Conservation (phyloP, 345 rosid species). For the Brassica carinata region DNA sequence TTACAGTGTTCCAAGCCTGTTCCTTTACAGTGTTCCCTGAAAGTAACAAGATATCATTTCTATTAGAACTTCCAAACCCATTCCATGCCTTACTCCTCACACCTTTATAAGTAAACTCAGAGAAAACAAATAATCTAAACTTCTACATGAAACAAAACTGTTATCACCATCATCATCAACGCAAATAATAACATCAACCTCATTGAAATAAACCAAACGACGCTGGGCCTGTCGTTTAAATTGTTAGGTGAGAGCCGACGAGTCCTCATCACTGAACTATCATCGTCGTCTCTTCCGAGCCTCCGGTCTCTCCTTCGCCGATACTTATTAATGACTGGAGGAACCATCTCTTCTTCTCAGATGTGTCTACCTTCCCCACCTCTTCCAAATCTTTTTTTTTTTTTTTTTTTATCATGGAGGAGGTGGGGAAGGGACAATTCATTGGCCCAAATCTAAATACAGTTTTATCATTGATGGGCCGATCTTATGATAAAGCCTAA, state of each 20-base stretch:
- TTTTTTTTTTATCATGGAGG: too few relatives aligned
- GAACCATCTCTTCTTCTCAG: constrained; percentile 24
- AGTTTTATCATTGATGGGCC: not conserved
- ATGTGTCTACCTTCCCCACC: not conserved
- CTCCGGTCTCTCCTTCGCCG: constrained; percentile 19
- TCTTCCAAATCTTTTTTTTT: too few relatives aligned
- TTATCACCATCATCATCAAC: not conserved
- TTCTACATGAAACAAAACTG: constrained; percentile 7
- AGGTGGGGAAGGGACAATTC: too few relatives aligned
- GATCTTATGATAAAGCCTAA: not conserved
- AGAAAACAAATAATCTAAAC: constrained; percentile 16
- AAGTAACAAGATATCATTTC: not conserved
- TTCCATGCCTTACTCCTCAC: not conserved
- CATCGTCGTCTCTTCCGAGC: not conserved
- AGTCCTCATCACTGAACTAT: not conserved
- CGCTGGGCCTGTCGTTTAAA: constrained; percentile 2
- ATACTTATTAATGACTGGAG: constrained; percentile 18
- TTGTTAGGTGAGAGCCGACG: constrained; percentile 1
- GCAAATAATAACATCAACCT: not conserved
- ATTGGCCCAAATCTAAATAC: not conserved
- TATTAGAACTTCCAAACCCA: not conserved
- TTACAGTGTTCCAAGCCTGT: constrained; percentile 3
- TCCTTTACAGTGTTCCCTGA: not conserved
- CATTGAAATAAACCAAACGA: not conserved
- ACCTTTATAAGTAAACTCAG: constrained; percentile 3